Conservation (phyloP, 805 yeast genomes). For the Candida dajiaensis region DNA sequence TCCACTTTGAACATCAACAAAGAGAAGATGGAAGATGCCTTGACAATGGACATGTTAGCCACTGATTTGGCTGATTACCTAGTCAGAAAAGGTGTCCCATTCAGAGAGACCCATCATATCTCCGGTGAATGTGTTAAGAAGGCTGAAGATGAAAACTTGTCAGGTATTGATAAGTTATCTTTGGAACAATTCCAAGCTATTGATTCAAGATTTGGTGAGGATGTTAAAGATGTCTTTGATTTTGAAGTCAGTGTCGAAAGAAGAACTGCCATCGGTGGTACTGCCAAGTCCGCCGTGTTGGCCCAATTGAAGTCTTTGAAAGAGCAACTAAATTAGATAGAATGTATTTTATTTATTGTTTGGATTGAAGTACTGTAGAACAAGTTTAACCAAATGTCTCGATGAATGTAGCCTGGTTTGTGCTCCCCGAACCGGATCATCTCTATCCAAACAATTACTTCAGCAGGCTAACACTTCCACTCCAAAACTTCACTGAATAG, state of each 20-base stretch:
- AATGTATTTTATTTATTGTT: no score
- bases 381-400: no score
- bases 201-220: slow-evolving; percentile 73
- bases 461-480: no score
- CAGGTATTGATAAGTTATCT: slow-evolving; percentile 83
- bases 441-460: no score
- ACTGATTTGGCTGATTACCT: slow-evolving; percentile 97
- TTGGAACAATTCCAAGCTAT: slow-evolving; percentile 73
- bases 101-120: slow-evolving; percentile 98
- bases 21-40: slow-evolving; percentile 75
- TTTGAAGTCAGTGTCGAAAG: slow-evolving; percentile 94
- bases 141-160: slow-evolving; percentile 72
- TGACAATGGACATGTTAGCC: slow-evolving; percentile 98
- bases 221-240: slow-evolving; percentile 80
- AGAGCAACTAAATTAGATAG: slow-evolving; percentile 21
- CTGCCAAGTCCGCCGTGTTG: slow-evolving; percentile 85
- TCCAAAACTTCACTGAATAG: no score
- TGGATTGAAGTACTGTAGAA: no score
- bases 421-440: neutral
- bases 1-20: slow-evolving; percentile 75
- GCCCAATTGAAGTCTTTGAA: slow-evolving; percentile 50
- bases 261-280: slow-evolving; percentile 95
- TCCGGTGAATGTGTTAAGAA: slow-evolving; percentile 94
- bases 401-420: no score
- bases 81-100: slow-evolving; percentile 97